Evolutionary conservation across 805 yeast species (phyloP), one percentile per base, ranked within the genome.

Genomic region (Yarrowia yakushimensis): DNA sequence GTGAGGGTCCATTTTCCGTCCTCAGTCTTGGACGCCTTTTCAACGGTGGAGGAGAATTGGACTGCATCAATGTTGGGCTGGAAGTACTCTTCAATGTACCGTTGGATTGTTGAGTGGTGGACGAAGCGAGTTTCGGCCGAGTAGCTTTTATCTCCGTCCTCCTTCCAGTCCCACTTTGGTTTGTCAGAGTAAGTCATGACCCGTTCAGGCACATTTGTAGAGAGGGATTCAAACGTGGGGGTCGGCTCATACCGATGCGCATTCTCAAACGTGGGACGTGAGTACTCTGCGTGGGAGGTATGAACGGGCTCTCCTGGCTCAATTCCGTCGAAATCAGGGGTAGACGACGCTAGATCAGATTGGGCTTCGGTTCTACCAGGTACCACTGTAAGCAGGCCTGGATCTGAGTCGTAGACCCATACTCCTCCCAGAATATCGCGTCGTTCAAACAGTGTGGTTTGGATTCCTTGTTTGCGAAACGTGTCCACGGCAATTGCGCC

Each of bases 151-250:
- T 9, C 27, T 15, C 13, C 11, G 7, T 22, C 2, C 0, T 27
- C 23, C 2, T 33, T 22, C 39, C 39, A 31, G 20, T 48, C 12
- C 55, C 55, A 48, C 20, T 48, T 48, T 4, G 55, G 55, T 17
- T 48, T 48, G 17, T 48, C 55, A 2, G 55, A 48, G 55, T 48
- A 48, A 6, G 55, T 48, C 55, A 48, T 48, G 28, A 48, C 55
- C 22, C 55, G n/a, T 22, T 48, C 55, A 15, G 55, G 55, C 13
- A 48, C 55, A 5, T 48, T 48, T 4, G 55, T 48, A 4, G 28
- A 22, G 11, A 48, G 39, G 4, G 41, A 33, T 39, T 48, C 55
- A 10, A 48, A 48, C 10, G 55, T 48, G 4, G 55, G 55, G 1
- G 55, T 48, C 20, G 55, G 55, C 11, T 48, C 55, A 20, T 48